A percentile compares a stretch with the other conserved stretches of the same genome.
Conservation (phyloP, 352 stramenopile genomes). For the Plasmopara muralis region DNA sequence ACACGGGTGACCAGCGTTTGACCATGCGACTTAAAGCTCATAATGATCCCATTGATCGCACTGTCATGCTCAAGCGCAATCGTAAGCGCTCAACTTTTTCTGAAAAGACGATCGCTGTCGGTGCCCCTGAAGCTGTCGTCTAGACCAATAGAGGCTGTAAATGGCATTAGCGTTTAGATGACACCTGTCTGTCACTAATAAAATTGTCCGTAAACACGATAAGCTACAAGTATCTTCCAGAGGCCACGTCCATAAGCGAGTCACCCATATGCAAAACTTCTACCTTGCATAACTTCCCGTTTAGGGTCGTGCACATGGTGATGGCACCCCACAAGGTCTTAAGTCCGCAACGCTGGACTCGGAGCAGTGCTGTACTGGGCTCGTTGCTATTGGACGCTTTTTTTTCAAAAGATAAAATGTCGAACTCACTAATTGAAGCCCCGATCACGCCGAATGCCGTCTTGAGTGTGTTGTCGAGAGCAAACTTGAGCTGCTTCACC, state of each 20-base stretch:
- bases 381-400: conserved; percentile 26
- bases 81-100: conserved; percentile 63
- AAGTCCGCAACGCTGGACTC: conserved; percentile 51
- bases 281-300: conserved; percentile 56
- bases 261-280: conserved; percentile 54
- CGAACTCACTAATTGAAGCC: conserved; percentile 54
- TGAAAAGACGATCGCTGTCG: conserved; percentile 85
- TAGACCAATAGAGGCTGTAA: conserved; percentile 25
- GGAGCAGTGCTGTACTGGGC: conserved; percentile 47
- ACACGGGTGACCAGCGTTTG: conserved; percentile 32
- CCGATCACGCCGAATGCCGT: conserved; percentile 61
- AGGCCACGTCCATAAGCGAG: conserved; percentile 66
- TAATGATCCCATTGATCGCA: conserved; percentile 60
- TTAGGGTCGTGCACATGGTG: conserved; percentile 67
- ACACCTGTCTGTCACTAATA: not conserved
- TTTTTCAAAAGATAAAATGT: conserved; percentile 45
- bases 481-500: conserved; percentile 64
- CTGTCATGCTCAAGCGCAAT: conserved; percentile 72
- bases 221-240: conserved; percentile 43
- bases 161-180: conserved; percentile 1
- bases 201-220: not conserved
- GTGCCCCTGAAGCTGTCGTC: conserved; percentile 73
- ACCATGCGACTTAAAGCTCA: conserved; percentile 56
- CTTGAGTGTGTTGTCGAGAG: conserved; percentile 63
- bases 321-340: conserved; percentile 56